These are phyloP conservation scores for Fraxinus americana DNA, from an alignment of 257 asterid genomes.

Conservation along the genomic window DNA sequence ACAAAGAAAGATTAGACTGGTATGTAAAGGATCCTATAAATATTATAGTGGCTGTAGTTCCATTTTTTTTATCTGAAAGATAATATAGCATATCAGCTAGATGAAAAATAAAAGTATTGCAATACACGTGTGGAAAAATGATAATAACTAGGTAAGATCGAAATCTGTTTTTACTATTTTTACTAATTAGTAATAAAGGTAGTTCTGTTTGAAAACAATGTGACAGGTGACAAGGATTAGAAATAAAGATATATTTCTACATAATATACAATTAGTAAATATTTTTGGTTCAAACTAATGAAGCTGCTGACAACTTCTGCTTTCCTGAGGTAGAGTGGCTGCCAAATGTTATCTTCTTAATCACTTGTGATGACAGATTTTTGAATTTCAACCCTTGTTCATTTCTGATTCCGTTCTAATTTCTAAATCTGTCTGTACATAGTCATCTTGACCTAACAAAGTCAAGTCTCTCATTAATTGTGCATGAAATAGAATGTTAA, in stretches of 20 bases:
- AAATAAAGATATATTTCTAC: background rate
- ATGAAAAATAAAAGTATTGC: background rate
- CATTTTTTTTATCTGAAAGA: background rate
- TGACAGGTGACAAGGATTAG: background rate
- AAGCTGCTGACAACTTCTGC: background rate
- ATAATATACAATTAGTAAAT: background rate
- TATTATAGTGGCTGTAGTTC: background rate
- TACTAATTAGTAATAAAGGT: background rate
- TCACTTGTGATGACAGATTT: background rate
- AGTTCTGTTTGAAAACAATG: background rate
- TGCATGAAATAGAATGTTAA: background rate
- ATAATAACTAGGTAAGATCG: background rate
- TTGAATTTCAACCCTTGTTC: background rate
- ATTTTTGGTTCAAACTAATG: background rate
- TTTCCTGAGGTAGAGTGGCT: background rate
- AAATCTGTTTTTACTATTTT: background rate
- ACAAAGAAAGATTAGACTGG: background rate
- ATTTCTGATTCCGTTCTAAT: background rate
- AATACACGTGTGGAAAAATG: background rate
- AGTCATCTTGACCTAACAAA: background rate
- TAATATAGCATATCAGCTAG: background rate
- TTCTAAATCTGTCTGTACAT: constrained; percentile 2
- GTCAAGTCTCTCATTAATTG: background rate
- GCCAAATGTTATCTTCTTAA: background rate
- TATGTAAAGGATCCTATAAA: background rate